Percentiles rank a stretch among this genome's conserved stretches.
Evolutionary conservation across 192 early-diverging fungal species (phyloP).

Genomic region (Helicostylum pulchrum): DNA sequence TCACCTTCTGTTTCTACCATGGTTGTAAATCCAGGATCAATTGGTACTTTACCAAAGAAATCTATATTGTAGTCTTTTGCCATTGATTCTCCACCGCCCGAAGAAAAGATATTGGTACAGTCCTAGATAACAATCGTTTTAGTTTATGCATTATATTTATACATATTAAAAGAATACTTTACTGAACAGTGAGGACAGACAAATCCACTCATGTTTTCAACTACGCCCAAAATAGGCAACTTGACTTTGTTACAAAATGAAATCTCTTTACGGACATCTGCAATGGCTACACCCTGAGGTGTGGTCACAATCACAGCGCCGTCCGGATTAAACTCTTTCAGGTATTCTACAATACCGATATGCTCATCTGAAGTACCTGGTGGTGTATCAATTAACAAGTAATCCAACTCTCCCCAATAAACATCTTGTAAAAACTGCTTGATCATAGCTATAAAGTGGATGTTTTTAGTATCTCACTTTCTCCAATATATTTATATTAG

Average conservation of each 20-base stretch:
- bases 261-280: slow-evolving; percentile 94
- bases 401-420: slow-evolving; percentile 95
- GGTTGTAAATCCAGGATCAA: slow-evolving; percentile 78
- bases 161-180: slow-evolving; percentile 23
- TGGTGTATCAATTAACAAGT: slow-evolving; percentile 94
- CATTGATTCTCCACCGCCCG: slow-evolving; percentile 90
- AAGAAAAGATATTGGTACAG: slow-evolving; percentile 89
- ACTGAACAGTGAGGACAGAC: slow-evolving; percentile 82
- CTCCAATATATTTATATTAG: neutral
- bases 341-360: slow-evolving; percentile 85
- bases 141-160: neutral
- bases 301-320: slow-evolving; percentile 96
- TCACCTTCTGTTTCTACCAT: slow-evolving; percentile 54
- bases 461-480: neutral
- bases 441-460: slow-evolving; percentile 87
- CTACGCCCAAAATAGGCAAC: slow-evolving; percentile 81
- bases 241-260: slow-evolving; percentile 89
- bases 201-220: slow-evolving; percentile 98
- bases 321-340: slow-evolving; percentile 76
- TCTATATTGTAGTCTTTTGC: slow-evolving; percentile 78
- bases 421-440: slow-evolving; percentile 96
- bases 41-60: slow-evolving; percentile 89
- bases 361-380: slow-evolving; percentile 98
- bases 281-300: slow-evolving; percentile 76
- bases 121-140: slow-evolving; percentile 42